Conservation (phyloP, 2,329 filamentous ascomycete genomes). For the Pestalotiopsis fici region DNA sequence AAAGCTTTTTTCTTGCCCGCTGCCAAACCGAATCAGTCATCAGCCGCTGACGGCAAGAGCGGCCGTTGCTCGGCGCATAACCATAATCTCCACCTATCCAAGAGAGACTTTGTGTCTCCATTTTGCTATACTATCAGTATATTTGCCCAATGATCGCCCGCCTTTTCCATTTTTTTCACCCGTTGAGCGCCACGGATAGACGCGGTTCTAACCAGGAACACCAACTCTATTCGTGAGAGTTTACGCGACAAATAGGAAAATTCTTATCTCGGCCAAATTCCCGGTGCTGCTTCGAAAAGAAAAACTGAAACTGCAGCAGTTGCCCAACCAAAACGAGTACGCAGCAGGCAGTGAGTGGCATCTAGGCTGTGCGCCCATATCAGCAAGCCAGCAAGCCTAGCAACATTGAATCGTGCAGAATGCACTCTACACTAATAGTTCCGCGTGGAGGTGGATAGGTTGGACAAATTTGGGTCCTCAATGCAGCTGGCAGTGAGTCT, state of each 20-base stretch:
- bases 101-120: background rate
- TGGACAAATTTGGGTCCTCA: background rate
- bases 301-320: background rate
- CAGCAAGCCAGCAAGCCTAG: background rate
- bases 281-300: background rate
- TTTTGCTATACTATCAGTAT: background rate
- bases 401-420: background rate
- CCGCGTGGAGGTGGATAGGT: background rate
- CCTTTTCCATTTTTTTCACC: background rate
- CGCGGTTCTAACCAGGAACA: background rate
- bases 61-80: slow-evolving; percentile 3
- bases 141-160: background rate
- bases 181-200: background rate
- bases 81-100: background rate
- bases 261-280: background rate
- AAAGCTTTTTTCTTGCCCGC: background rate
- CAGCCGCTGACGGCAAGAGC: background rate
- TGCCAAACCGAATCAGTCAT: background rate
- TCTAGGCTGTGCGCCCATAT: background rate
- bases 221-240: background rate
- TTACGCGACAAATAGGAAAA: background rate
- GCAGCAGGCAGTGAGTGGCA: too few relatives aligned
- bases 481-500: background rate
- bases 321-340: background rate
- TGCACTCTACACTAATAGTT: background rate